Evolutionary conservation across 2,329 filamentous ascomycete species (phyloP).

Genomic region (Thelonectria rubi): DNA sequence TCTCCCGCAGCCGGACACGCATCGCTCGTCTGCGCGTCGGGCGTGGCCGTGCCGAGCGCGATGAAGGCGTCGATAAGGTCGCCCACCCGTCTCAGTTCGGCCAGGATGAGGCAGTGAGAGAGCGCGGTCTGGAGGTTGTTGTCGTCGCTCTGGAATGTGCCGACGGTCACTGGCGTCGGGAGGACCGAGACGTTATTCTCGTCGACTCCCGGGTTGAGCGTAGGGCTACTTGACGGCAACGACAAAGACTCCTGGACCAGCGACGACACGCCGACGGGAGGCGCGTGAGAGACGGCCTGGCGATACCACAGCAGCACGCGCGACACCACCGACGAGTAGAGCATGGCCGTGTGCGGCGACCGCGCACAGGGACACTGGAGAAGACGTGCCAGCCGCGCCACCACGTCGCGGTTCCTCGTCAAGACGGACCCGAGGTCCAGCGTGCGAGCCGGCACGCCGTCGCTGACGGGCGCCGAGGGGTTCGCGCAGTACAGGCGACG

Average conservation of each 20-base stretch:
- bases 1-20: neutral
- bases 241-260: neutral
- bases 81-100: neutral
- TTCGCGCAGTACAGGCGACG: neutral
- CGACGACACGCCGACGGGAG: neutral
- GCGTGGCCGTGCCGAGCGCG: neutral
- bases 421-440: neutral
- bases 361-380: slow-evolving; percentile 4
- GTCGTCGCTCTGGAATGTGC: neutral
- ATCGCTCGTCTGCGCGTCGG: neutral
- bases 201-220: neutral
- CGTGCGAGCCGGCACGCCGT: neutral
- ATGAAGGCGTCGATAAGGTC: neutral
- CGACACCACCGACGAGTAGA: slow-evolving; percentile 5
- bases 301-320: slow-evolving; percentile 7
- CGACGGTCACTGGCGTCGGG: neutral
- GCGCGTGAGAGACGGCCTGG: neutral
- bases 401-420: neutral
- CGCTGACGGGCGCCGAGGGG: neutral
- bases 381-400: neutral
- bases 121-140: neutral
- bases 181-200: neutral
- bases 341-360: neutral
- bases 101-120: neutral
- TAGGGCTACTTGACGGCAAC: neutral